Base-by-base conservation (phyloP, 352 stramenopile genomes). In the Pythium angustatum region DNA sequence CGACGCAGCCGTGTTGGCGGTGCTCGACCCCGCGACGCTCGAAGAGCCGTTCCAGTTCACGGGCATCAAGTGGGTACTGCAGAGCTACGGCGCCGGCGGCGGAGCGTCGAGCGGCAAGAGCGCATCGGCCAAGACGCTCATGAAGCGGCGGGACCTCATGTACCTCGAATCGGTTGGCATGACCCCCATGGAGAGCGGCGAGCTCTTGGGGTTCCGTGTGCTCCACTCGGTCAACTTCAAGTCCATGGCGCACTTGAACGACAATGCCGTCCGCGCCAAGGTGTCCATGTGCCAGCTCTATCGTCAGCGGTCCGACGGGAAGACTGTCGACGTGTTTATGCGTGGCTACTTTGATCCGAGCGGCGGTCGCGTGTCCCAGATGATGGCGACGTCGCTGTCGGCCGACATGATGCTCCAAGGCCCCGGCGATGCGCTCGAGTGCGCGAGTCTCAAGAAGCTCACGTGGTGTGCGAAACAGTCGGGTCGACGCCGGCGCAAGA, bases 221-320 rank as follows among this genome's bases (percentile, higher is more conserved):
- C 66, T 83, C 58, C 83, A 91, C 57, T 91, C 81, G 31, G 75
- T 90, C 47, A 73, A 77, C 43, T 72, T 87, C 57, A 81, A 83
- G 24, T 78, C 79, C 30, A 64, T 88, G 38, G 62, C 75, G 9
- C 58, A 77, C 26, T 54, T 84, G 27, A 76, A 73, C 17, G 61
- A 66, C n/a, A 73, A 66, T 14, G 72, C 79, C 9, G 73, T 89
- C 36, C 80, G 80, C 15, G 80, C 75, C 43, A 64, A 81, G 22
- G 28, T 73, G 11, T 78, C 76, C 24, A 31, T 83, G 27, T 78
- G 79, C 56, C 73, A 82, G 56, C 54, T 86, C 44, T 88, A 80
- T 59, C 75, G 78, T 21, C 70, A 87, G 52, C 54, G 61, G 14
- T 58, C 66, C 3, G 55, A 71, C 22, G 64, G 73, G 30, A 64